Conservation (phyloP, 345 rosid species). For the Iberis pinnata region DNA sequence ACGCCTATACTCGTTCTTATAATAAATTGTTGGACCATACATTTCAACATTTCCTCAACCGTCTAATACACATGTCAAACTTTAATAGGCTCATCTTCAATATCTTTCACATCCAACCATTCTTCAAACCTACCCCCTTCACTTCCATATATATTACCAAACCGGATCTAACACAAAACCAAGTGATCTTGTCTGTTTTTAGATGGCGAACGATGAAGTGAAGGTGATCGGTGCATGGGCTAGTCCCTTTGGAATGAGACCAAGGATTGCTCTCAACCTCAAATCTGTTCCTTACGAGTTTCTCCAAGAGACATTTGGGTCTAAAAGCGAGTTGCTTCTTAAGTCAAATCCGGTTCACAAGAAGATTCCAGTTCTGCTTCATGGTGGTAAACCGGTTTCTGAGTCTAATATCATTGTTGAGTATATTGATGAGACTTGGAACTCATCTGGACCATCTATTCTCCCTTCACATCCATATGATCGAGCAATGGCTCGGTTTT, state of each 20-base stretch:
- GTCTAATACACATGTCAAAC: slow-evolving; percentile 6
- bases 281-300: slow-evolving; percentile 59
- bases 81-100: background rate
- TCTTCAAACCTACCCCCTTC: slow-evolving; percentile 13
- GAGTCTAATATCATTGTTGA: slow-evolving; percentile 69
- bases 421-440: slow-evolving; percentile 65
- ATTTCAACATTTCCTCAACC: slow-evolving; percentile 10
- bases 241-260: slow-evolving; percentile 64
- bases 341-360: slow-evolving; percentile 71
- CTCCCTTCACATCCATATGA: slow-evolving; percentile 63
- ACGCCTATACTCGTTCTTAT: background rate
- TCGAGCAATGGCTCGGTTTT: slow-evolving; percentile 63
- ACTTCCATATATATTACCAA: slow-evolving; percentile 12
- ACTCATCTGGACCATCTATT: slow-evolving; percentile 43
- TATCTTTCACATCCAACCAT: slow-evolving; percentile 4
- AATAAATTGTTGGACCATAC: slow-evolving; percentile 10
- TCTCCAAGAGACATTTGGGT: slow-evolving; percentile 41
- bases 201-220: slow-evolving; percentile 37
- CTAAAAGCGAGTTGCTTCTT: slow-evolving; percentile 63
- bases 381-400: slow-evolving; percentile 45
- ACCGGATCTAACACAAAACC: background rate
- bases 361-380: slow-evolving; percentile 72
- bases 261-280: slow-evolving; percentile 54
- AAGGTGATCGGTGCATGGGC: slow-evolving; percentile 63
- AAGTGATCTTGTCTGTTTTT: no score